Conservation (phyloP, 148 eudicot genomes). For the Nyssa sinensis region DNA sequence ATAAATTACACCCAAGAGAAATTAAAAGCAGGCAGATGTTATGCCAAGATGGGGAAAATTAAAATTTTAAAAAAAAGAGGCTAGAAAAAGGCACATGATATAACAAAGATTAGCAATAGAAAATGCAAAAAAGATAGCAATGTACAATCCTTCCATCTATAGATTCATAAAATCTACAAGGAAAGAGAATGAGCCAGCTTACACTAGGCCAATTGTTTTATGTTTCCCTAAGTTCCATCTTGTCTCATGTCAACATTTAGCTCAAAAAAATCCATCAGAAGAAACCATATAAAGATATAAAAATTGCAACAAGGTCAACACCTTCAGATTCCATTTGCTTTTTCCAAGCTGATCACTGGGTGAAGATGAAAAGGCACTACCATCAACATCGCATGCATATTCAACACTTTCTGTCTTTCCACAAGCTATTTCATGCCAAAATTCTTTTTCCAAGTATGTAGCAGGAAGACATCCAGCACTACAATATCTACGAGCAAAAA, state of each 20-base stretch:
- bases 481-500: conserved; percentile 80
- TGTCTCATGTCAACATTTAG: neutral
- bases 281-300: neutral
- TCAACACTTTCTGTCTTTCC: conserved; percentile 95
- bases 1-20: neutral
- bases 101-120: neutral
- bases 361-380: conserved; percentile 98
- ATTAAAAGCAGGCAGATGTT: neutral
- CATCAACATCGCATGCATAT: conserved; percentile 99
- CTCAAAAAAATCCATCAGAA: neutral
- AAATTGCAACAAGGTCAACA: conserved; percentile 26
- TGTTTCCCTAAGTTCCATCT: neutral
- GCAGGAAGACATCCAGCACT: conserved; percentile 88
- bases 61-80: no score
- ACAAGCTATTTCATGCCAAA: conserved; percentile 94
- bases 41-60: neutral
- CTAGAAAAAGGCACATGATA: neutral
- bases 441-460: conserved; percentile 85
- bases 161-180: neutral
- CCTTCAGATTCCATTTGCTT: conserved; percentile 98
- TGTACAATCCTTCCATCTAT: neutral
- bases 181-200: neutral
- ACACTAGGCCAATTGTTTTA: neutral
- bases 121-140: neutral
- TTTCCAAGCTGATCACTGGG: conserved; percentile 81